phyloP scores from a whole-genome alignment of 2,329 filamentous ascomycete species.

The Microdochium trichocladiopsis region DNA sequence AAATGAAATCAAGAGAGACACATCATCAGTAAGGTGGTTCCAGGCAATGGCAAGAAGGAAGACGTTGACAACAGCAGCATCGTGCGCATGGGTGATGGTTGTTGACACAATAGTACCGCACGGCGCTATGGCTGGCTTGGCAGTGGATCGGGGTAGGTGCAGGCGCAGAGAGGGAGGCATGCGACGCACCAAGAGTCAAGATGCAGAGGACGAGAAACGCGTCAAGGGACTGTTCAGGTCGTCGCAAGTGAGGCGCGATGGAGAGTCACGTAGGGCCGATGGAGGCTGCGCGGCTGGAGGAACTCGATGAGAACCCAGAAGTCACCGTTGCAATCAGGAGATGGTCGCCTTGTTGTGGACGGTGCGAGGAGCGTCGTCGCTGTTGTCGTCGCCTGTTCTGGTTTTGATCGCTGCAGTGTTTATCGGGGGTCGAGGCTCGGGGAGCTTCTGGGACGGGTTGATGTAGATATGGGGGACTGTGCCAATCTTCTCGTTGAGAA shows the following conservation, averaged over 20 bases:
- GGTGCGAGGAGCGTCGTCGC: background rate
- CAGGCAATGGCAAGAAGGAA: background rate
- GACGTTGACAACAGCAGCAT: background rate
- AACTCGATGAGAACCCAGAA: background rate
- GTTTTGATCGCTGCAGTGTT: background rate
- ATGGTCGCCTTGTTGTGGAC: background rate
- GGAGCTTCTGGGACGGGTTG: background rate
- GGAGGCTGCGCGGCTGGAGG: background rate
- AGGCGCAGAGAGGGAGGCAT: background rate
- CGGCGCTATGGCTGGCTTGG: background rate
- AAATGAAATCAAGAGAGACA: background rate
- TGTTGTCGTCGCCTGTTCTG: background rate
- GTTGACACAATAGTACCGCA: background rate
- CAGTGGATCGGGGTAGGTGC: background rate
- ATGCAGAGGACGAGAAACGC: background rate
- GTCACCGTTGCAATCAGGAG: background rate
- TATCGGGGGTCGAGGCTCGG: background rate
- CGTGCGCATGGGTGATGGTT: background rate
- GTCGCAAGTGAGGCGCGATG: background rate
- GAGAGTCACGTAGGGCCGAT: background rate
- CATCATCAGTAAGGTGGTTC: background rate
- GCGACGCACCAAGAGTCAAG: background rate
- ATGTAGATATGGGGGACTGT: background rate
- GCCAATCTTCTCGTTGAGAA: background rate
- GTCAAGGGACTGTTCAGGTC: background rate